These are phyloP conservation scores for Phytophthora multivora DNA, from an alignment of 352 stramenopile species.

Conservation along the genomic window DNA sequence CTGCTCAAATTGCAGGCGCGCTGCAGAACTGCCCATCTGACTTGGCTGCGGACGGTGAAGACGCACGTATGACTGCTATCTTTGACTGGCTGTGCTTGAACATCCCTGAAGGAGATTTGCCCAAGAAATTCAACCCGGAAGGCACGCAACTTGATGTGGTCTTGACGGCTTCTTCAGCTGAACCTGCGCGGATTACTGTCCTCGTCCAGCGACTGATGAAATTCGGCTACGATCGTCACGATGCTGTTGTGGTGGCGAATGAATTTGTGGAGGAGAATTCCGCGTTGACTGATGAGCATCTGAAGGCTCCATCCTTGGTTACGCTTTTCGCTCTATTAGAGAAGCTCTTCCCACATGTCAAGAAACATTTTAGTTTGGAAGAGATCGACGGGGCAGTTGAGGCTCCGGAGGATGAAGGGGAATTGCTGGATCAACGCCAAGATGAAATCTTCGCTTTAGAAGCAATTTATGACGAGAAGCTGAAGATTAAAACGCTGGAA, in stretches of 20 bases:
- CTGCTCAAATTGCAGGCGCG: slow-evolving; percentile 52
- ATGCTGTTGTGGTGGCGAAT: slow-evolving; percentile 53
- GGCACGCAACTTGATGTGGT: slow-evolving; percentile 92
- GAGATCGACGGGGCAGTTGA: slow-evolving; percentile 20
- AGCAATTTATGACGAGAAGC: slow-evolving; percentile 84
- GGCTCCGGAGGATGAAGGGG: slow-evolving; percentile 33
- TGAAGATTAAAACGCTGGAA: slow-evolving; percentile 36
- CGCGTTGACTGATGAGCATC: slow-evolving; percentile 30
- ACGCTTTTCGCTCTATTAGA: slow-evolving; percentile 48
- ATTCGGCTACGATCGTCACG: slow-evolving; percentile 72
- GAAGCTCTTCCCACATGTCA: slow-evolving; percentile 47
- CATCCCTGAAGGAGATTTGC: slow-evolving; percentile 71
- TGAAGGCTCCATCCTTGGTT: slow-evolving; percentile 40
- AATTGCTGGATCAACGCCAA: slow-evolving; percentile 57
- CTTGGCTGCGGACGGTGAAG: slow-evolving; percentile 13
- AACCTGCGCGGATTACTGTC: slow-evolving; percentile 32
- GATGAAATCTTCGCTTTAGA: slow-evolving; percentile 83
- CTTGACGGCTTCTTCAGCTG: slow-evolving; percentile 22
- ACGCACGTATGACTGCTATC: slow-evolving; percentile 32
- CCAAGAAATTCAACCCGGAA: slow-evolving; percentile 85
- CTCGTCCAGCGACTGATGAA: slow-evolving; percentile 80
- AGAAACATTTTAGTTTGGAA: slow-evolving; percentile 44
- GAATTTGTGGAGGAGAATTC: slow-evolving; percentile 38
- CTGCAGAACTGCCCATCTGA: slow-evolving; percentile 33
- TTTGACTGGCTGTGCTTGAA: slow-evolving; percentile 88